phyloP scores from a whole-genome alignment of 495 filamentous ascomycete species.

The Lophiotrema nucula region DNA sequence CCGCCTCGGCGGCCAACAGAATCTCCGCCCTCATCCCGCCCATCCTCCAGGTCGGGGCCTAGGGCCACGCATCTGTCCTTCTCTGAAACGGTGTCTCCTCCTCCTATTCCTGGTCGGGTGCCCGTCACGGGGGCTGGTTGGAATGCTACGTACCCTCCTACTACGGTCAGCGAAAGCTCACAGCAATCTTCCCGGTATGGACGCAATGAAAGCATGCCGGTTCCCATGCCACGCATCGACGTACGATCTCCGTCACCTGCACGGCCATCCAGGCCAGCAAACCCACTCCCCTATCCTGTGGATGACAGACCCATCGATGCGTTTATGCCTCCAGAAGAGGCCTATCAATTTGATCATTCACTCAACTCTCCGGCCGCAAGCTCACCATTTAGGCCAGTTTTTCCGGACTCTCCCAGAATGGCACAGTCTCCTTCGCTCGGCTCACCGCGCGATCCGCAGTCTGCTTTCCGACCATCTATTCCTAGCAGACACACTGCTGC shows the following conservation, averaged over 20 bases:
- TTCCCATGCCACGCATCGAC: constrained; percentile 27
- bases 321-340: constrained; percentile 30
- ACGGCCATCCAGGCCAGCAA: constrained; percentile 11
- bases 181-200: constrained; percentile 14
- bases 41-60: constrained; percentile 14
- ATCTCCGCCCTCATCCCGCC: constrained; percentile 18
- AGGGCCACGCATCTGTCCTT: constrained; percentile 13
- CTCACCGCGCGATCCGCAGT: constrained; percentile 11
- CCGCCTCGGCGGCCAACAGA: constrained; percentile 1
- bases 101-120: not conserved
- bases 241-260: constrained; percentile 27
- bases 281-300: constrained; percentile 28
- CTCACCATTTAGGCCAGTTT: not conserved
- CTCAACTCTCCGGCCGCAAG: not conserved
- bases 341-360: constrained; percentile 26
- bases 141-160: constrained; percentile 29
- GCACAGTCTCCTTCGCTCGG: constrained; percentile 7
- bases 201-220: constrained; percentile 22
- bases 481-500: constrained; percentile 11
- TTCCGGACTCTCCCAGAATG: constrained; percentile 16
- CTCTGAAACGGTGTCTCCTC: not conserved
- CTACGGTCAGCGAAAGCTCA: constrained; percentile 4
- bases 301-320: constrained; percentile 20
- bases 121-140: constrained; percentile 23
- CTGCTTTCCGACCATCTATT: constrained; percentile 9